A percentile compares a stretch with the other conserved stretches of the same genome.
Conservation (phyloP, 2,329 filamentous ascomycete genomes). For the Dactylellina haptotyla region DNA sequence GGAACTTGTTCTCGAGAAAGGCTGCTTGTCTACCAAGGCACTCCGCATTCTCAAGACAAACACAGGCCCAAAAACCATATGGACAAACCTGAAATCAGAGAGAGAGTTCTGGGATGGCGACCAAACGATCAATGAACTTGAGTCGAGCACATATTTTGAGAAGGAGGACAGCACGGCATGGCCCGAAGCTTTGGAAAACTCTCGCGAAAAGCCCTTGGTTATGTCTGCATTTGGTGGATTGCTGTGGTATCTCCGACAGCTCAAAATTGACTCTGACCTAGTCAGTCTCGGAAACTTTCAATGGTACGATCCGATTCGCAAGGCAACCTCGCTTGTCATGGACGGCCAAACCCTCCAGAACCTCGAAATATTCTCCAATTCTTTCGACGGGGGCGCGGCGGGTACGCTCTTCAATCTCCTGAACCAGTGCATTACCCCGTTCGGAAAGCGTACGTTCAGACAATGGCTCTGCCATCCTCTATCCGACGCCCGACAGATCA, state of each 20-base stretch:
- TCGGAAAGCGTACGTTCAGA: conserved; percentile 93
- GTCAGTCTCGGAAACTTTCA: conserved; percentile 90
- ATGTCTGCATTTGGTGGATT: conserved; percentile 94
- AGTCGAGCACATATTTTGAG: conserved; percentile 80
- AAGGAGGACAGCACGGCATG: conserved; percentile 70
- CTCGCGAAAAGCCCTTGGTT: conserved; percentile 78
- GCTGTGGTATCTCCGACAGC: conserved; percentile 81
- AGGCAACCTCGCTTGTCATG: conserved; percentile 85
- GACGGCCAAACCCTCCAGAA: conserved; percentile 98
- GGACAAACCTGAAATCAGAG: conserved; percentile 88
- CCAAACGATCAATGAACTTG: conserved; percentile 81
- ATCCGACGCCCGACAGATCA: conserved; percentile 85
- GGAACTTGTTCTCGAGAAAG: conserved; percentile 90
- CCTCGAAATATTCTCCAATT: conserved; percentile 90
- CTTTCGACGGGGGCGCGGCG: conserved; percentile 81
- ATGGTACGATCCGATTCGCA: conserved; percentile 91
- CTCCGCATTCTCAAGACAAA: conserved; percentile 96
- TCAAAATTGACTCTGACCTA: conserved; percentile 89
- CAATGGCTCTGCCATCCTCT: conserved; percentile 98
- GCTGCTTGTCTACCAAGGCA: conserved; percentile 83
- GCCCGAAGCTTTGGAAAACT: conserved; percentile 78
- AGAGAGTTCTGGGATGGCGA: conserved; percentile 93
- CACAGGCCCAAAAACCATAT: conserved; percentile 88
- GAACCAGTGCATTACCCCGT: conserved; percentile 94
- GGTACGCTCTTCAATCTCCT: conserved; percentile 90